Conservation (phyloP, 306 rosid genomes). For the Cicer bijugum region DNA sequence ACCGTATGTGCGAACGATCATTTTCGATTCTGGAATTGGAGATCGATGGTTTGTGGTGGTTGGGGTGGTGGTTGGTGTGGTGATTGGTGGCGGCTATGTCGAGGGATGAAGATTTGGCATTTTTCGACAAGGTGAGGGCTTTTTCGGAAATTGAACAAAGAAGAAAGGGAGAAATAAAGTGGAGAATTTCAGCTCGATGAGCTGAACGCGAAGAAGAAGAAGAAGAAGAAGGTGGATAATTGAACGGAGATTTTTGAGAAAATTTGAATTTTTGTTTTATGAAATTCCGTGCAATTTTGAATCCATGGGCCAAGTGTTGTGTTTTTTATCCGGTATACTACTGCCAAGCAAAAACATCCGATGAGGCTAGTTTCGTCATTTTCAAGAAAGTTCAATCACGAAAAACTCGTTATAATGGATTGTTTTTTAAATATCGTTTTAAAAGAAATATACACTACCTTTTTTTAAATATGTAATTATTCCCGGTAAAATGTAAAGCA, state of each 20-base stretch:
- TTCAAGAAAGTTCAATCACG: neutral
- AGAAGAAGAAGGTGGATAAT: neutral
- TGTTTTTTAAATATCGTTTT: too few relatives aligned
- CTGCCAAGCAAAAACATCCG: neutral
- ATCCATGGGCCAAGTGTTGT: constrained; percentile 44
- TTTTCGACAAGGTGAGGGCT: constrained; percentile 38
- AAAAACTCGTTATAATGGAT: too few relatives aligned
- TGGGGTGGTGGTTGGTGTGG: neutral
- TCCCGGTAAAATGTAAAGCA: too few relatives aligned
- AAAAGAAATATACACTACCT: too few relatives aligned
- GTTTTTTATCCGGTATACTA: constrained; percentile 36
- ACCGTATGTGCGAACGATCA: constrained; percentile 94
- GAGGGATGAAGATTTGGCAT: constrained; percentile 37
- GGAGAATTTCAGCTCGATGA: constrained; percentile 4
- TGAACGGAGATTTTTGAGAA: constrained; percentile 1
- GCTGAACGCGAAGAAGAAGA: neutral
- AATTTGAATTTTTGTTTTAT: constrained; percentile 14
- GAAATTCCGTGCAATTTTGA: constrained; percentile 50
- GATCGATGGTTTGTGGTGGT: constrained; percentile 23
- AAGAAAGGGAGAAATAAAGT: neutral
- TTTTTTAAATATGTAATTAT: too few relatives aligned
- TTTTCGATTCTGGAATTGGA: constrained; percentile 43
- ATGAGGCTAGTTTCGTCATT: constrained; percentile 36
- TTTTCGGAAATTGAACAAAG: constrained; percentile 41
- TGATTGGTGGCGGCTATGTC: constrained; percentile 36